Conservation (phyloP, 805 yeast genomes). For the Kazachstania kunashirensis region DNA sequence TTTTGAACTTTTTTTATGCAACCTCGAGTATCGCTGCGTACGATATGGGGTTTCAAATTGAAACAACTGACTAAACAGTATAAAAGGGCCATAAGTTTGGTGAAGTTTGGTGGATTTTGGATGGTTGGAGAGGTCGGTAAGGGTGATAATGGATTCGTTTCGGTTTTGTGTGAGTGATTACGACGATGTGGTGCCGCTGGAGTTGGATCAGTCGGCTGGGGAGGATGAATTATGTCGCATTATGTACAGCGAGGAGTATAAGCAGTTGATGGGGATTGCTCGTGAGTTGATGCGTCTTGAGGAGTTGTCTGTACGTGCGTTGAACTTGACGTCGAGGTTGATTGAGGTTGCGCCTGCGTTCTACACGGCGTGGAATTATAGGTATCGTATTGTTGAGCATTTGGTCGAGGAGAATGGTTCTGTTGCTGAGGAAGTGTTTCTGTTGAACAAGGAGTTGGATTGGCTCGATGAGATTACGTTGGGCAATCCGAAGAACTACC, state of each 20-base stretch:
- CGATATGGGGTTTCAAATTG: too few species aligned
- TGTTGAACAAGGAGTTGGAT: slow-evolving; percentile 44
- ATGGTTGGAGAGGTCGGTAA: too few species aligned
- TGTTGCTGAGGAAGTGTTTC: not conserved
- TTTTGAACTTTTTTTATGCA: too few species aligned
- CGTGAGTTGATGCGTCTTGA: slow-evolving; percentile 47
- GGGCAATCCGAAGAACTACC: slow-evolving; percentile 82
- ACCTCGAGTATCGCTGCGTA: too few species aligned
- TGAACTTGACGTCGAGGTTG: slow-evolving; percentile 52
- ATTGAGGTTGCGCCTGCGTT: slow-evolving; percentile 75
- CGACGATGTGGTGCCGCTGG: slow-evolving; percentile 37
- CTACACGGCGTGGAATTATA: slow-evolving; percentile 79
- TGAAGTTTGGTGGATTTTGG: too few species aligned
- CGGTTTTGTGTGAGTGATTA: too few species aligned
- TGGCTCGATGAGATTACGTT: slow-evolving; percentile 75
- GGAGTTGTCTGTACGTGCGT: slow-evolving; percentile 64
- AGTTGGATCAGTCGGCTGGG: slow-evolving; percentile 34
- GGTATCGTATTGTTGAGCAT: slow-evolving; percentile 42
- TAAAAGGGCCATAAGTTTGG: too few species aligned
- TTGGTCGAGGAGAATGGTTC: slow-evolving; percentile 27
- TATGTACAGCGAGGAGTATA: slow-evolving; percentile 65
- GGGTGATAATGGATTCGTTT: slow-evolving; percentile 1
- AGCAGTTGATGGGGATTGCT: slow-evolving; percentile 47
- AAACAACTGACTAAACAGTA: too few species aligned
- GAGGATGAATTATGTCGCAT: slow-evolving; percentile 47